These are phyloP conservation scores for Diaporthe eres DNA, from an alignment of 2,329 filamentous ascomycete species.

Conservation along the genomic window DNA sequence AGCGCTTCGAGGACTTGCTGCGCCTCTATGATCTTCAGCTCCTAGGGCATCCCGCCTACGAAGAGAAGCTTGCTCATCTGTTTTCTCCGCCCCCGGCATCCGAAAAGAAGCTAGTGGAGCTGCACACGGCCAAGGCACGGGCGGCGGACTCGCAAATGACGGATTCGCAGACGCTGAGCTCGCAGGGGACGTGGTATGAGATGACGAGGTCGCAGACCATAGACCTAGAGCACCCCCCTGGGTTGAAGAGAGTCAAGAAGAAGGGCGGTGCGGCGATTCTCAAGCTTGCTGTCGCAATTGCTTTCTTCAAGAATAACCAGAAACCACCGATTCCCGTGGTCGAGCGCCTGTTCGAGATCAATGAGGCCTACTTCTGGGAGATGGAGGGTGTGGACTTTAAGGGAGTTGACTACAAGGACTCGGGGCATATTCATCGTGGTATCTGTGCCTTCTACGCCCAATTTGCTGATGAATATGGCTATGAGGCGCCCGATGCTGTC, in stretches of 20 bases:
- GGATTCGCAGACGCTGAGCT: conserved; percentile 5
- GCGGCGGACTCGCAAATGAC: not conserved
- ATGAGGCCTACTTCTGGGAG: conserved; percentile 30
- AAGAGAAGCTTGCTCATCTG: not conserved
- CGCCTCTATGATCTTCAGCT: conserved; percentile 24
- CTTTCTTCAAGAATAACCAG: conserved; percentile 29
- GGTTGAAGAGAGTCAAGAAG: conserved; percentile 34
- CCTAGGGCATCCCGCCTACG: conserved; percentile 17
- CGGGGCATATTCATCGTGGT: conserved; percentile 24
- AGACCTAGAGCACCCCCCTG: not conserved
- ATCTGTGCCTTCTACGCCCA: conserved; percentile 31
- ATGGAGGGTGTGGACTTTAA: conserved; percentile 22
- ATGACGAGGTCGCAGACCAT: conserved; percentile 16
- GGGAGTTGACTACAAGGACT: conserved; percentile 14
- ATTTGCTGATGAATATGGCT: conserved; percentile 29
- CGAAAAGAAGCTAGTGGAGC: not conserved
- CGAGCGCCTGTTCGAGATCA: conserved; percentile 29
- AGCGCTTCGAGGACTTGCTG: conserved; percentile 29
- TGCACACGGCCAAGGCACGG: not conserved
- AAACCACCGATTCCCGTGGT: conserved; percentile 25
- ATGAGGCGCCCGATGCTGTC: conserved; percentile 8
- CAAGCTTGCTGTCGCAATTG: conserved; percentile 14
- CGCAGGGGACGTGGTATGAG: not conserved
- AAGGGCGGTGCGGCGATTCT: conserved; percentile 31
- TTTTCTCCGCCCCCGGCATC: conserved; percentile 4